Base-by-base conservation (phyloP, 768 basidiomycete genomes). In the Sarcomyxa edulis region DNA sequence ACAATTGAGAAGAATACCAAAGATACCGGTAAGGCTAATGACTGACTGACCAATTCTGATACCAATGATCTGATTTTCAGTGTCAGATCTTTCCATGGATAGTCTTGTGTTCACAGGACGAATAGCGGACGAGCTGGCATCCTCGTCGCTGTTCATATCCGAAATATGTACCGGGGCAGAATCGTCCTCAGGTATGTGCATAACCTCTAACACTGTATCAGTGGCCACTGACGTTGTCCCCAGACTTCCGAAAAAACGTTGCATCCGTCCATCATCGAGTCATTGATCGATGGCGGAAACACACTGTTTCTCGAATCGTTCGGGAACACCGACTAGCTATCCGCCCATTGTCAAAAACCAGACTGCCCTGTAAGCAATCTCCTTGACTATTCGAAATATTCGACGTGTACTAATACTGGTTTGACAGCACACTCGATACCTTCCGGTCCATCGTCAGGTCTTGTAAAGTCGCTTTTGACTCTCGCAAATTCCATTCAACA, bases 401-500 rank as follows among this genome's bases (percentile, higher is more conserved):
- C 35, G 7, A 16, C 18, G 11, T 25, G 15, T 33, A 15, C 31
- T 46, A 19, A 48, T 15, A 14, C 30, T n/a, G 10, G 15, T 11
- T 24, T 37, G 18, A 46, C 18, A 42, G 46, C 20, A 12, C 29
- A 40, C 18, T 22, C 33, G 23, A 43, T 40, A 27, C 58, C 51
- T 31, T 57, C 47, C 39, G 66, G 68, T 7, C 75, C 78, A 32
- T 83, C 83, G 24, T 54, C 73, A 33, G 54, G 61, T 29, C 64
- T 85, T 35, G 61, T 81, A 40, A 65, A 72, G 29, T 72, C 76
- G 12, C 54, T 89, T 36, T 54, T 79, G 31, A 55, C 65, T 1
- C 57, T 89, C 12, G 74, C 74, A 22, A 63, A 66, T 10, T 68
- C 70, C 3, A 58, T 81, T 35, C 74, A 76, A 47, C 65, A 71